Evolutionary conservation across 1,284 basidiomycete species (phyloP), one percentile per base, ranked within the genome.

Genomic region (Rhodofomes roseus): DNA sequence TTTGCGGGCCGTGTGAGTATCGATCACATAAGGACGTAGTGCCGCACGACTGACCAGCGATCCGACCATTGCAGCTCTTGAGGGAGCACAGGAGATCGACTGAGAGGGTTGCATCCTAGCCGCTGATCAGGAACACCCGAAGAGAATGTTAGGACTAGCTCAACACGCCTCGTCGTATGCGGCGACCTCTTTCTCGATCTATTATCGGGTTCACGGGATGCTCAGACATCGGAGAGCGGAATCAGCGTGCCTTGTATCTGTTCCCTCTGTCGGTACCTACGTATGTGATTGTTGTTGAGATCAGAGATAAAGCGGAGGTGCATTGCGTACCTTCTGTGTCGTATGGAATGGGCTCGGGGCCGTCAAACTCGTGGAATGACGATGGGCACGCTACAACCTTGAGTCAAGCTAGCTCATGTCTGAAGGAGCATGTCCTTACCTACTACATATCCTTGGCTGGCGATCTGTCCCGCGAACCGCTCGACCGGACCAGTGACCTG

Each of bases 391-490:
- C 90, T 92, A 59, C 1, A 62, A 59, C 39, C 51, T 29, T 20
- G 29, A 52, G 29, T 16, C 60, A 41, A 20, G 29, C 31, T 44
- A 23, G 44, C 41, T 23, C 31, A 62, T n/a, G 8, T 52, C 34
- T 53, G 50, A 23, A 51, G 20, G 16, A 54, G n/a, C n/a, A n/a
- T 55, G 34, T 9, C 72, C 83, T 57, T 57, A 84, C 89, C 90
- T 4, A 90, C 88, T 56, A 93, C 81, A 67, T 83, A 92, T 60
- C 90, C 94, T 59, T 96, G 93, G 60, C 91, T 92, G 1, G 95
- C 95, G 66, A 97, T 96, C 75, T 95, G 91, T 23, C 92, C 86
- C 0, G 93, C 95, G 72, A 96, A 96, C 46, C 93, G 83, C 70
- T 93, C 90, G 14, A 94, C 92, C 40, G 92, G 91, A 0, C 91